Conservation (phyloP, 2,329 filamentous ascomycete genomes). For the Claviceps sorghi region DNA sequence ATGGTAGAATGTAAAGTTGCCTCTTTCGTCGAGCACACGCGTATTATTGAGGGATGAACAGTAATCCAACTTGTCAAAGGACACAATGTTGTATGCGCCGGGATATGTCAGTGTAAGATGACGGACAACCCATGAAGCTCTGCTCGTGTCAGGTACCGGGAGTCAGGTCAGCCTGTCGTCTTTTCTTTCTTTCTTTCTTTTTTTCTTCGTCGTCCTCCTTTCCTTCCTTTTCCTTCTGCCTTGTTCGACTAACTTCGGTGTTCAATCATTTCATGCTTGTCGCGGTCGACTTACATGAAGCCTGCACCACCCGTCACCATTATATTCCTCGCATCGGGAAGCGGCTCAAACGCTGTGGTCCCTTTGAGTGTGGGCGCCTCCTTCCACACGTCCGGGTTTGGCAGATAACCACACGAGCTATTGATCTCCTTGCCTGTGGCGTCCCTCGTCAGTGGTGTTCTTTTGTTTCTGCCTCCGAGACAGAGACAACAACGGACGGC, state of each 20-base stretch:
- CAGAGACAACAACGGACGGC: not conserved
- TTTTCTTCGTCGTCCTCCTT: no score
- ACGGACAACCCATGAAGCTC: slow-evolving; percentile 70
- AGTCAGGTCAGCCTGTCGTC: not conserved
- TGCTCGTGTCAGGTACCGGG: slow-evolving; percentile 17
- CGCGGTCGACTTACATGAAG: slow-evolving; percentile 52
- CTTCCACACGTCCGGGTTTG: slow-evolving; percentile 53
- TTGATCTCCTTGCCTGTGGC: slow-evolving; percentile 9
- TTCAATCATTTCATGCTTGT: not conserved
- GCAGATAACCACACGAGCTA: slow-evolving; percentile 29
- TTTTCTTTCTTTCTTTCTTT: not conserved
- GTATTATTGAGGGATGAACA: slow-evolving; percentile 72
- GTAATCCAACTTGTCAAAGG: slow-evolving; percentile 75
- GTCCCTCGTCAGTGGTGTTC: not conserved
- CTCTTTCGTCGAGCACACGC: slow-evolving; percentile 46
- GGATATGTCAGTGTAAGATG: slow-evolving; percentile 64
- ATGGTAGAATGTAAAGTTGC: slow-evolving; percentile 67
- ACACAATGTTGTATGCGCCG: slow-evolving; percentile 61
- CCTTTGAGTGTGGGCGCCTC: slow-evolving; percentile 56
- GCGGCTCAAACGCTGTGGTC: slow-evolving; percentile 54
- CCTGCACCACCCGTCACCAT: slow-evolving; percentile 74
- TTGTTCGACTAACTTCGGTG: not conserved
- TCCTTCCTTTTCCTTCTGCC: not conserved
- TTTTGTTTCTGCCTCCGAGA: not conserved
- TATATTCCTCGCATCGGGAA: slow-evolving; percentile 60